phyloP scores from a whole-genome alignment of 2,329 filamentous ascomycete genomes.

The Harringtonia aguacate region DNA sequence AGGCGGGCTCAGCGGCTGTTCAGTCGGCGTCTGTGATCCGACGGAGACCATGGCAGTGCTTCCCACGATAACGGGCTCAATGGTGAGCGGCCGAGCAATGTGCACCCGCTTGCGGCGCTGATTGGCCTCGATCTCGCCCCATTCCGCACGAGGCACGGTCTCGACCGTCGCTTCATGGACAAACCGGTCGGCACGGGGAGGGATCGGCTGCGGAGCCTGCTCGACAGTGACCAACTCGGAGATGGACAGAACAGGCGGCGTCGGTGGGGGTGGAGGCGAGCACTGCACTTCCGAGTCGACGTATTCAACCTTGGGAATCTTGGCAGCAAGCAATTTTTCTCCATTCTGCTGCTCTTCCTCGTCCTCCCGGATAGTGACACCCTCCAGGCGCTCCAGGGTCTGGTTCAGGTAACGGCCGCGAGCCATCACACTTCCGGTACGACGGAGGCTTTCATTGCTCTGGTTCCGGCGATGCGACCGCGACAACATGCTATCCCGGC shows the following conservation, averaged over 20 bases:
- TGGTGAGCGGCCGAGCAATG: constrained; percentile 35
- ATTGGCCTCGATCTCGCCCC: constrained; percentile 57
- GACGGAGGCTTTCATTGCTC: constrained; percentile 47
- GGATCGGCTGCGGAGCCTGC: constrained; percentile 23
- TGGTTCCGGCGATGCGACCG: constrained; percentile 42
- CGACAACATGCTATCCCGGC: constrained; percentile 44
- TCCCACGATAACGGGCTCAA: constrained; percentile 30
- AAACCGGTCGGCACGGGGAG: constrained; percentile 20
- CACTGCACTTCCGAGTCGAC: constrained; percentile 71
- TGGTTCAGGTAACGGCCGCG: constrained; percentile 44
- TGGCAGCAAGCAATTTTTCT: neutral
- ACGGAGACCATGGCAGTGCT: constrained; percentile 50
- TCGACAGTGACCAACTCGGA: neutral
- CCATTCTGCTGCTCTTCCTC: constrained; percentile 20
- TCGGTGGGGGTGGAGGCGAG: constrained; percentile 71
- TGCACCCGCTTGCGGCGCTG: constrained; percentile 61
- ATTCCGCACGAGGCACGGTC: constrained; percentile 32
- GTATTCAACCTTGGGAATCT: constrained; percentile 40
- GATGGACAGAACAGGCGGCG: constrained; percentile 23
- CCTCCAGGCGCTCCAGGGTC: constrained; percentile 43
- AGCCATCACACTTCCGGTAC: constrained; percentile 42
- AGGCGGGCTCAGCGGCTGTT: constrained; percentile 53
- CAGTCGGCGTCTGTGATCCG: constrained; percentile 52
- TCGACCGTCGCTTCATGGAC: constrained; percentile 25
- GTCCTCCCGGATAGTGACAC: constrained; percentile 38